Base-by-base conservation (phyloP, 345 rosid genomes). In the Diplotaxis tenuifolia region DNA sequence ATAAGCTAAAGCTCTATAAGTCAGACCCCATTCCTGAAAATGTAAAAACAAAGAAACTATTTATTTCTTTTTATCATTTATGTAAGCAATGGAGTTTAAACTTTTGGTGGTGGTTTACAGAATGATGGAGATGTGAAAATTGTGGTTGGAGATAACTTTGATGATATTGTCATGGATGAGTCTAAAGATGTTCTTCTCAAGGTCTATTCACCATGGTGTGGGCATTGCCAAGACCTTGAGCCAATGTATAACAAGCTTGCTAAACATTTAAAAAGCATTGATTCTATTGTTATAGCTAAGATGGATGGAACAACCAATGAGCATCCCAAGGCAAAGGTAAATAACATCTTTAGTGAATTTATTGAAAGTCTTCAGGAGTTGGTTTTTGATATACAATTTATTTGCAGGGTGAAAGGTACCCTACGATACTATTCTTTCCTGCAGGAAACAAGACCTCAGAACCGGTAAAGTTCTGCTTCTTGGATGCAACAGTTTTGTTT, bases 121-220 rank as follows among this genome's bases (percentile, higher is more conserved):
- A 95, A 95, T 65, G 91, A 92, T 60, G 99, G 84, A 31, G 98
- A 95, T 85, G 98, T 95, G 80, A 95, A 95, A 83, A 81, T 92
- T 57, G 96, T 95, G 62, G 99, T 95, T 10, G 98, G 97, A 53
- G 76, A 90, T 79, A 95, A 90, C 79, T 95, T 95, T 49, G 98
- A 92, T 58, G 96, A 90, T 61, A 85, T 90, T 74, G 96, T 95
- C 63, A 78, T 95, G 82, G 98, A 95, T 50, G 99, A 92, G 78
- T 84, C 98, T 1, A 95, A 95, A 71, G 99, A 95, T 73, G 98
- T 92, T 70, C 96, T 95, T 69, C 96, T 95, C 20, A 81, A 95
- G 99, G 87, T 95, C 55, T 86, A 95, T 77, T 98, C 99, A 65
- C 97, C 99, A 55, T 92, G 99, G 99, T 95, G 99, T 72, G 99